phyloP scores from a whole-genome alignment of 192 early-diverging fungal species.

The Jimgerdemannia lactiflua region DNA sequence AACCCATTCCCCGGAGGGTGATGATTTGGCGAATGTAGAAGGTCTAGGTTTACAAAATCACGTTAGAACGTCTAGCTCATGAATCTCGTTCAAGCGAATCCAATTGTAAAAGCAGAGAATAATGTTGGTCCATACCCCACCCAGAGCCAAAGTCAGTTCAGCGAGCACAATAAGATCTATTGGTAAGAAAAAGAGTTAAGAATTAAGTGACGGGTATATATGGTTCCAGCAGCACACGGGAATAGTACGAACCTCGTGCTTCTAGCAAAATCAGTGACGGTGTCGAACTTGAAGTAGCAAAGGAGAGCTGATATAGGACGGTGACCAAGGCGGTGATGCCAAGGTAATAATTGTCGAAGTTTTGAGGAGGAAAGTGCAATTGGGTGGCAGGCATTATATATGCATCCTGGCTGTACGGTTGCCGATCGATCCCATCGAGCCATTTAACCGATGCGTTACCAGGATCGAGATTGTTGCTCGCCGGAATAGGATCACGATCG shows the following conservation, averaged over 20 bases:
- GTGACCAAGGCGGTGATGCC: conserved; percentile 17
- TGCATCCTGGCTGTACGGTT: too few species aligned
- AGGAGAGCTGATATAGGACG: conserved; percentile 12
- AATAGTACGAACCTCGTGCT: background rate
- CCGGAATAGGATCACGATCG: too few species aligned
- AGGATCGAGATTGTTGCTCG: too few species aligned
- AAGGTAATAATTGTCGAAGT: conserved; percentile 19
- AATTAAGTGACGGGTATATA: too few species aligned
- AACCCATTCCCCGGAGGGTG: conserved; percentile 9
- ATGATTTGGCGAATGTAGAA: conserved; percentile 16
- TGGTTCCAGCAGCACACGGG: too few species aligned
- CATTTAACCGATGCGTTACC: too few species aligned
- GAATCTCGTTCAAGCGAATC: background rate
- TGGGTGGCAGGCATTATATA: too few species aligned
- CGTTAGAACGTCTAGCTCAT: background rate
- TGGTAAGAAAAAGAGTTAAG: too few species aligned
- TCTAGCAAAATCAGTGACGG: conserved; percentile 20
- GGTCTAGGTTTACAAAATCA: conserved; percentile 1
- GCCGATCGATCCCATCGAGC: too few species aligned
- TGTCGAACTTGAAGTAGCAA: conserved; percentile 17
- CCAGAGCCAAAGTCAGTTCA: conserved; percentile 6
- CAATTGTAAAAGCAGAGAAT: too few species aligned
- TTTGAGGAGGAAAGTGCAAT: background rate
- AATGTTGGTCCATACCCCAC: conserved; percentile 5
- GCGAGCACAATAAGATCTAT: conserved; percentile 11